Conservation (phyloP, 306 rosid species). For the Alnus glutinosa region DNA sequence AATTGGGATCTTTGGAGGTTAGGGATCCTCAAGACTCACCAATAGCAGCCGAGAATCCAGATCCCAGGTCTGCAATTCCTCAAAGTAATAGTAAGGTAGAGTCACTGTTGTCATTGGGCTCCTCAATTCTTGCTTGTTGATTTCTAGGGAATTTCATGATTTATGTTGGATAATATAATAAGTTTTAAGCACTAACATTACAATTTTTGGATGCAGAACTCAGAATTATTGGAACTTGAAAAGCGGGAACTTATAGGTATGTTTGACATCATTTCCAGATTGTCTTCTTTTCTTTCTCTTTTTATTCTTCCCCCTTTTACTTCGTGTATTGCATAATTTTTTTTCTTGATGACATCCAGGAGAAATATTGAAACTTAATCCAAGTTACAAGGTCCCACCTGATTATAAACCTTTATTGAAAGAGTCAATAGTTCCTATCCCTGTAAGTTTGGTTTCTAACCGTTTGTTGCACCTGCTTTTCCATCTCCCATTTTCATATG, state of each 20-base stretch:
- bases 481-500: neutral
- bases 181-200: slow-evolving; percentile 32
- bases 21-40: slow-evolving; percentile 36
- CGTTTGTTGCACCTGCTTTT: neutral
- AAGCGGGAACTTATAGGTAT: slow-evolving; percentile 80
- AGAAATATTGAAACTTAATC: slow-evolving; percentile 81
- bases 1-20: slow-evolving; percentile 47
- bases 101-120: slow-evolving; percentile 19
- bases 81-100: slow-evolving; percentile 56
- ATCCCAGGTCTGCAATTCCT: slow-evolving; percentile 31
- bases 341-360: slow-evolving; percentile 51
- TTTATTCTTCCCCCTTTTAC: neutral
- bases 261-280: slow-evolving; percentile 30
- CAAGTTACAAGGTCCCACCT: slow-evolving; percentile 82
- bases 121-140: slow-evolving; percentile 9
- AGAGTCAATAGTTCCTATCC: slow-evolving; percentile 69
- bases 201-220: slow-evolving; percentile 37
- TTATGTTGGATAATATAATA: slow-evolving; percentile 19
- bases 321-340: slow-evolving; percentile 17
- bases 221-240: slow-evolving; percentile 76
- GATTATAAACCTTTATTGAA: slow-evolving; percentile 81
- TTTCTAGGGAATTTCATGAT: slow-evolving; percentile 4
- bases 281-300: slow-evolving; percentile 16
- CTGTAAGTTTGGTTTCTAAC: slow-evolving; percentile 62
- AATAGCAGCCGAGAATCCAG: slow-evolving; percentile 36